Evolutionary conservation across 768 basidiomycete genomes (phyloP).

Genomic region (Paxillus ammoniavirescens): DNA sequence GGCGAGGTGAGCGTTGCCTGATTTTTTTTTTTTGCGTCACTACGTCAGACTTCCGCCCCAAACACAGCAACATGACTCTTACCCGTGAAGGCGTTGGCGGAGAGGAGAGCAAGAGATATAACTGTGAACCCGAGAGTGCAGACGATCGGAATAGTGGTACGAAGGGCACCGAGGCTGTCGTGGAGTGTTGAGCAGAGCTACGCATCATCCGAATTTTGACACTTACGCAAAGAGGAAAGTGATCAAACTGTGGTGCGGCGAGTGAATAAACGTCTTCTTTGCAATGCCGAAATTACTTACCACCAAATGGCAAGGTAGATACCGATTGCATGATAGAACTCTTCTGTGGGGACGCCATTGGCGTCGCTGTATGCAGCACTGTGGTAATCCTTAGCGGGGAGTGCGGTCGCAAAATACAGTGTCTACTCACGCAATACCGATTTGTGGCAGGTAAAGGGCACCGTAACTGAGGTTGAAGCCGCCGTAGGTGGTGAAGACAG

Average conservation of each 20-base stretch:
- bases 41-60: background rate
- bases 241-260: slow-evolving; percentile 14
- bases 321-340: slow-evolving; percentile 25
- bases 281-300: slow-evolving; percentile 7
- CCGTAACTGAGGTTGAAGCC: slow-evolving; percentile 30
- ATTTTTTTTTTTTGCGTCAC: background rate
- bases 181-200: background rate
- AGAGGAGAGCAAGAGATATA: slow-evolving; percentile 22
- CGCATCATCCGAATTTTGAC: background rate
- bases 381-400: background rate
- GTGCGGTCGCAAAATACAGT: too few species aligned
- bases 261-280: background rate
- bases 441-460: slow-evolving; percentile 24
- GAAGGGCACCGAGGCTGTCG: slow-evolving; percentile 24
- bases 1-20: slow-evolving; percentile 22
- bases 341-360: slow-evolving; percentile 21
- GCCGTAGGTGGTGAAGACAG: slow-evolving; percentile 28
- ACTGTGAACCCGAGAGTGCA: slow-evolving; percentile 23
- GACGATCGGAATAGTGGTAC: slow-evolving; percentile 24
- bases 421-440: slow-evolving; percentile 26
- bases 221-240: slow-evolving; percentile 25
- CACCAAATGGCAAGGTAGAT: slow-evolving; percentile 28
- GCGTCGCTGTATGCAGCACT: slow-evolving; percentile 24
- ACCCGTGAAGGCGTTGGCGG: slow-evolving; percentile 27
- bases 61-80: background rate